Evolutionary conservation across 2,329 filamentous ascomycete species (phyloP).

Genomic region (Pseudopithomyces chartarum): DNA sequence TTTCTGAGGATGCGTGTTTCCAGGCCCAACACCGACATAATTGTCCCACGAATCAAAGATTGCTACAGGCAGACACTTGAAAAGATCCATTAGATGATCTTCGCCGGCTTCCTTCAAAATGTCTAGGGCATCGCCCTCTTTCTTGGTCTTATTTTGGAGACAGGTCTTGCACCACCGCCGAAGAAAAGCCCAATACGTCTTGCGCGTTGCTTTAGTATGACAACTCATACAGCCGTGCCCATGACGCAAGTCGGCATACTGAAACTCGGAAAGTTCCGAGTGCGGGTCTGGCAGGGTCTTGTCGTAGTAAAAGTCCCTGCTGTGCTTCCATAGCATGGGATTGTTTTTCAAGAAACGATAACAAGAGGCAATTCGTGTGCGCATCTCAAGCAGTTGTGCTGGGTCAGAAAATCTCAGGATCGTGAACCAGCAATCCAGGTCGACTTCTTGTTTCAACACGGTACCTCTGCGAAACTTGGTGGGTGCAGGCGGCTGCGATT

Average conservation of each 20-base stretch:
- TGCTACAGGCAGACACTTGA: conserved; percentile 39
- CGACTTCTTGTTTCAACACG: conserved; percentile 30
- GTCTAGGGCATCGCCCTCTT: conserved; percentile 35
- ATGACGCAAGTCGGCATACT: conserved; percentile 47
- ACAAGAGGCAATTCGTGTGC: conserved; percentile 40
- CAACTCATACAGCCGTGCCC: conserved; percentile 48
- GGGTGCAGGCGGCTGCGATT: conserved; percentile 30
- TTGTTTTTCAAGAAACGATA: conserved; percentile 41
- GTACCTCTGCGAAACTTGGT: conserved; percentile 35
- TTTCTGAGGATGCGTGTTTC: conserved; percentile 39
- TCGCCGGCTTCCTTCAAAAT: conserved; percentile 30
- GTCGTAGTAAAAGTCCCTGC: conserved; percentile 40
- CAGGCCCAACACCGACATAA: conserved; percentile 43
- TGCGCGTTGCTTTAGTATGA: conserved; percentile 40
- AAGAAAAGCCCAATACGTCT: conserved; percentile 51
- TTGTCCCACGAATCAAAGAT: conserved; percentile 47
- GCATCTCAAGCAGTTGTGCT: conserved; percentile 42
- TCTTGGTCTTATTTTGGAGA: conserved; percentile 39
- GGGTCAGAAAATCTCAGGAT: conserved; percentile 42
- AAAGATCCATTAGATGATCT: conserved; percentile 26
- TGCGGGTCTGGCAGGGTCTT: conserved; percentile 41
- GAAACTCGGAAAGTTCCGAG: conserved; percentile 43
- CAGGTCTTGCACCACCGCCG: conserved; percentile 50
- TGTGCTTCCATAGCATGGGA: conserved; percentile 46
- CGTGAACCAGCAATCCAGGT: conserved; percentile 43